These are phyloP conservation scores for Craterostigma plantagineum DNA, from an alignment of 257 asterid genomes.

Conservation along the genomic window DNA sequence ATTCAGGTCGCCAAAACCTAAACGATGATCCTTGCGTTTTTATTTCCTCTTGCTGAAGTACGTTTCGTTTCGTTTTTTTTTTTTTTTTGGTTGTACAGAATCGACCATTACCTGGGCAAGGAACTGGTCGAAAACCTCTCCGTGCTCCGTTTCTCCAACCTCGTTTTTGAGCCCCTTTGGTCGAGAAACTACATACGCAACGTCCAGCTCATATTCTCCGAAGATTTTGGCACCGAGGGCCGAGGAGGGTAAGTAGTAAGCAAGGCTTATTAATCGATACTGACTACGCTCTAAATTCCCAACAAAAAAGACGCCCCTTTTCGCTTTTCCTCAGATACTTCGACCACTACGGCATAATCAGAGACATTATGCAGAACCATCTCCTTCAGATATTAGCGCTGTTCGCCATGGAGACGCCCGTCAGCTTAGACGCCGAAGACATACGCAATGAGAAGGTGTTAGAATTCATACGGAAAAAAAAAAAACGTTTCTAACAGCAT, in stretches of 20 bases:
- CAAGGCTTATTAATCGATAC: constrained; percentile 5
- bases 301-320: no score
- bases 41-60: no score
- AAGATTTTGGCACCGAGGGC: constrained; percentile 98
- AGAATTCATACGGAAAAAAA: constrained; percentile 4
- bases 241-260: constrained; percentile 99
- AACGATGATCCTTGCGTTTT: no score
- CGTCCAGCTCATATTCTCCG: constrained; percentile 88
- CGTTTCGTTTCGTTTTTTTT: no score
- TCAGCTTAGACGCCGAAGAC: constrained; percentile 94
- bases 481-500: no score
- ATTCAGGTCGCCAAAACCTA: constrained; percentile 52
- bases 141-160: constrained; percentile 86
- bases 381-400: constrained; percentile 90
- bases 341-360: constrained; percentile 76
- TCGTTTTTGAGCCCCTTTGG: constrained; percentile 90
- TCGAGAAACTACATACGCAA: constrained; percentile 88
- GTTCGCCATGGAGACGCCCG: constrained; percentile 99
- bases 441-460: constrained; percentile 86
- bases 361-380: constrained; percentile 98
- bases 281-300: no score
- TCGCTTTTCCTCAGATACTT: constrained; percentile 68
- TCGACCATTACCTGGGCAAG: constrained; percentile 96
- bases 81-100: no score
- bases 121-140: constrained; percentile 96